A percentile compares a stretch with the other conserved stretches of the same genome.
phyloP scores from a whole-genome alignment of 176 grass and related monocot species.

The Melocanna baccifera region DNA sequence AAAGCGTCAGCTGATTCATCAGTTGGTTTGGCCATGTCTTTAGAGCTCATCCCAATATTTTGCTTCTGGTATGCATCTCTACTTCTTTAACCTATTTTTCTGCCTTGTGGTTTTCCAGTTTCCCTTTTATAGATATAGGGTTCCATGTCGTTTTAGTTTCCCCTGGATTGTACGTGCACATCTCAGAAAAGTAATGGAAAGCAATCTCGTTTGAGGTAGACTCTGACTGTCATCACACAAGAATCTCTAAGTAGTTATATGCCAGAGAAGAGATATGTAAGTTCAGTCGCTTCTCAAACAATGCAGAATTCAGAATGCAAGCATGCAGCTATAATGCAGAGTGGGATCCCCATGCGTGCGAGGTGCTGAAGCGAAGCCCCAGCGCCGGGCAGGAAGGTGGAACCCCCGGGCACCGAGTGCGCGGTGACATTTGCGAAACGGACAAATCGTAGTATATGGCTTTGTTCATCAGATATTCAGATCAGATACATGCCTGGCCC shows the following conservation, averaged over 20 bases:
- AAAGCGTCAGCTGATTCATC: background rate
- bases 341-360: background rate
- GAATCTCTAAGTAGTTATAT: background rate
- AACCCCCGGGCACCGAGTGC: background rate
- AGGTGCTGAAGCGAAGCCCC: background rate
- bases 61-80: background rate
- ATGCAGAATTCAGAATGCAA: background rate
- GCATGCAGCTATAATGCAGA: too few relatives aligned
- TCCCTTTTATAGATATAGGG: background rate
- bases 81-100: background rate
- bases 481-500: background rate
- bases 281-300: background rate
- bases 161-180: background rate
- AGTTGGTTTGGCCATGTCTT: background rate
- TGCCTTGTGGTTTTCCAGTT: background rate
- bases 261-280: background rate
- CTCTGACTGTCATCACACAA: background rate
- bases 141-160: background rate
- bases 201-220: background rate
- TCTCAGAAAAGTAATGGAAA: background rate
- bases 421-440: background rate
- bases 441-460: background rate
- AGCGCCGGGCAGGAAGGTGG: background rate
- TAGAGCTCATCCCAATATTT: background rate
- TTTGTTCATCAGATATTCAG: background rate